Evolutionary conservation across 2,329 filamentous ascomycete species (phyloP).

Genomic region (Calonectria pseudoreteaudii): DNA sequence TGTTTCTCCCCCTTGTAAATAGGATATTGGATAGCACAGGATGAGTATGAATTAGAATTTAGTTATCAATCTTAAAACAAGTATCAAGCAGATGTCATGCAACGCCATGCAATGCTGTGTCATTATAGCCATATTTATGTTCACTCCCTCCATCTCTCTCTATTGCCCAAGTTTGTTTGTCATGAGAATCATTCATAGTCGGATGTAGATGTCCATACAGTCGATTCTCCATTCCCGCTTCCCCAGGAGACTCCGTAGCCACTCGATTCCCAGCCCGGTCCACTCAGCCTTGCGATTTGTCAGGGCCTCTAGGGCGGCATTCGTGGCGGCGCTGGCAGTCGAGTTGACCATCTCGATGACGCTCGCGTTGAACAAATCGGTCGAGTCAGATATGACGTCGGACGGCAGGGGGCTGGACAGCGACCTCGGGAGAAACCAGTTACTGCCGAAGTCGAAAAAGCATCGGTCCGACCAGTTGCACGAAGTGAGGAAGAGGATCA

Average conservation of each 20-base stretch:
- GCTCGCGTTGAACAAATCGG: conserved; percentile 59
- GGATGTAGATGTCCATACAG: conserved; percentile 88
- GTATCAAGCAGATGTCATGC: conserved; percentile 11
- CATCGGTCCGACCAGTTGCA: conserved; percentile 91
- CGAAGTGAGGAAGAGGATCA: conserved; percentile 92
- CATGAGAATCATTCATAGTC: conserved; percentile 67
- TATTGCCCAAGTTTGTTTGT: background rate
- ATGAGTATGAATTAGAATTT: conserved; percentile 18
- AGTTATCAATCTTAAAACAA: conserved; percentile 3
- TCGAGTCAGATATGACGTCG: conserved; percentile 39
- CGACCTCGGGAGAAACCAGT: conserved; percentile 90
- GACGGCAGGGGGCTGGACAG: conserved; percentile 45
- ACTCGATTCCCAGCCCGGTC: conserved; percentile 85
- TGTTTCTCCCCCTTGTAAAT: conserved; percentile 32
- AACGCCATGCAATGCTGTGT: conserved; percentile 17
- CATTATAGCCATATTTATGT: conserved; percentile 12
- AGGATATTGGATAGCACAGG: conserved; percentile 21
- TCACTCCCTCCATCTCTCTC: background rate
- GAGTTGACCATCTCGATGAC: conserved; percentile 72
- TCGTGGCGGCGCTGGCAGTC: conserved; percentile 75
- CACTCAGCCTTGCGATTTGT: conserved; percentile 70
- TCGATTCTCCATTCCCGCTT: conserved; percentile 90
- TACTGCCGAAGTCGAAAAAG: conserved; percentile 91
- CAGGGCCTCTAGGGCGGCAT: conserved; percentile 74
- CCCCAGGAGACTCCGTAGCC: conserved; percentile 85